phyloP scores from a whole-genome alignment of 2,329 filamentous ascomycete genomes.

The Beauveria asiatica region DNA sequence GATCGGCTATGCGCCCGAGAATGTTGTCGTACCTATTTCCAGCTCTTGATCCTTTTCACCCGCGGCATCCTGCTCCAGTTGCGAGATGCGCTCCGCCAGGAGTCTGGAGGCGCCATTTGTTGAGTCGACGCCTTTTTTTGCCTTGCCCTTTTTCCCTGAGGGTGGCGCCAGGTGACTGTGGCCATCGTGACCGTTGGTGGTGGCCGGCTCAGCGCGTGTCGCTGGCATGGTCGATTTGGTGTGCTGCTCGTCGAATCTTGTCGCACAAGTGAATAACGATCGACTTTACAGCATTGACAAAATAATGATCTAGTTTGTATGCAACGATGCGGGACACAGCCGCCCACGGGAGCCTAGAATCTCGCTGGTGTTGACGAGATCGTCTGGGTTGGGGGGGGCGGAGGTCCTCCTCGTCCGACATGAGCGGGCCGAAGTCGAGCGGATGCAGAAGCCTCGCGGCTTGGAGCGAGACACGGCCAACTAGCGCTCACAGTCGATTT shows the following conservation, averaged over 20 bases:
- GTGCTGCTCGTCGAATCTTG: slow-evolving; percentile 16
- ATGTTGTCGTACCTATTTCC: slow-evolving; percentile 67
- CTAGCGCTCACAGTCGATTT: not conserved
- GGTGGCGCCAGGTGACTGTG: slow-evolving; percentile 31
- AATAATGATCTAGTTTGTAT: not conserved
- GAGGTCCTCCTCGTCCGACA: slow-evolving; percentile 4
- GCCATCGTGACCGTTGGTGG: slow-evolving; percentile 34
- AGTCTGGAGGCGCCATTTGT: slow-evolving; percentile 86
- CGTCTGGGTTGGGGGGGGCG: slow-evolving; percentile 3
- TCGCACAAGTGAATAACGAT: slow-evolving; percentile 10
- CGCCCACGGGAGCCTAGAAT: not conserved
- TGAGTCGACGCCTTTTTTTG: slow-evolving; percentile 75
- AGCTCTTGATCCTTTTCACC: slow-evolving; percentile 92
- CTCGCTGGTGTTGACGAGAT: not conserved
- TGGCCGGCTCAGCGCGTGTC: slow-evolving; percentile 32
- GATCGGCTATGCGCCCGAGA: slow-evolving; percentile 2
- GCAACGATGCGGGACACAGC: not conserved
- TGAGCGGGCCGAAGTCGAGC: not conserved
- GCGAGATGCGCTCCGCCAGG: slow-evolving; percentile 86
- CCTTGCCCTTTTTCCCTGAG: slow-evolving; percentile 68
- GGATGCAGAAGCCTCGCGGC: not conserved
- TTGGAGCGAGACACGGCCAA: not conserved
- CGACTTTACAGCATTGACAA: slow-evolving; percentile 2
- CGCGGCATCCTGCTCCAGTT: slow-evolving; percentile 86
- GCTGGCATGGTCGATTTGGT: slow-evolving; percentile 25